phyloP scores from a whole-genome alignment of 1,284 basidiomycete genomes.

The Rhodotorula sp. region DNA sequence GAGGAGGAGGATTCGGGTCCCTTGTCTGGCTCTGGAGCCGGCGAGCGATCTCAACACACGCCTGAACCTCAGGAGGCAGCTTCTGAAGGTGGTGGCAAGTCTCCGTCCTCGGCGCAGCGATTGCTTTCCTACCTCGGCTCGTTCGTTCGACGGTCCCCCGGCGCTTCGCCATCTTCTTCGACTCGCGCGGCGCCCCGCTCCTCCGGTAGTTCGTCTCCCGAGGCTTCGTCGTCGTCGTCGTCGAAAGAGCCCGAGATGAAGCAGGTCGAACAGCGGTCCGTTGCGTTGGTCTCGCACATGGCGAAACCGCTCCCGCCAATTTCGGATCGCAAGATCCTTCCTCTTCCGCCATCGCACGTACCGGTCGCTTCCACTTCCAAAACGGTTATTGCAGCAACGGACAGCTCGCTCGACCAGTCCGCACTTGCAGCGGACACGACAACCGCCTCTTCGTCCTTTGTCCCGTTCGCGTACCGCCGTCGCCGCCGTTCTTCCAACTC shows the following conservation, averaged over 20 bases:
- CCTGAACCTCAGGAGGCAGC: not conserved
- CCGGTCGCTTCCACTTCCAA: conserved; percentile 7
- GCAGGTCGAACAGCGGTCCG: not conserved
- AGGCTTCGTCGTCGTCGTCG: not conserved
- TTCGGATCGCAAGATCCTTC: conserved; percentile 21
- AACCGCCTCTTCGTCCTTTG: not conserved
- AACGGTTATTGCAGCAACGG: not conserved
- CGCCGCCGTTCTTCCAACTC: conserved; percentile 8
- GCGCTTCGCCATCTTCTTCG: conserved; percentile 8
- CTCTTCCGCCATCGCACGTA: conserved; percentile 16
- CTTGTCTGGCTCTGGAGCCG: not conserved
- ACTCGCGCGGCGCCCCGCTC: not conserved
- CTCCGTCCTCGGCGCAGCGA: conserved; percentile 17
- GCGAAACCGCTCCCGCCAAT: conserved; percentile 16
- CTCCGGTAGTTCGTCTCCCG: conserved; percentile 3
- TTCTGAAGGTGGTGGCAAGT: not conserved
- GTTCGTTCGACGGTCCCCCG: conserved; percentile 31
- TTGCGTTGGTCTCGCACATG: too few species aligned
- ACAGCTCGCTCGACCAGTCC: conserved; percentile 7
- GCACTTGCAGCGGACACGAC: not conserved
- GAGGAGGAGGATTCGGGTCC: not conserved
- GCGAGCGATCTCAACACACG: not conserved
- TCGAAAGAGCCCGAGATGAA: conserved; percentile 17
- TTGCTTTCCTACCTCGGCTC: conserved; percentile 35
- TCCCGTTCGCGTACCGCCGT: not conserved